These are phyloP conservation scores for Monosporascus sp. DNA, from an alignment of 2,329 filamentous ascomycete species.

Conservation along the genomic window DNA sequence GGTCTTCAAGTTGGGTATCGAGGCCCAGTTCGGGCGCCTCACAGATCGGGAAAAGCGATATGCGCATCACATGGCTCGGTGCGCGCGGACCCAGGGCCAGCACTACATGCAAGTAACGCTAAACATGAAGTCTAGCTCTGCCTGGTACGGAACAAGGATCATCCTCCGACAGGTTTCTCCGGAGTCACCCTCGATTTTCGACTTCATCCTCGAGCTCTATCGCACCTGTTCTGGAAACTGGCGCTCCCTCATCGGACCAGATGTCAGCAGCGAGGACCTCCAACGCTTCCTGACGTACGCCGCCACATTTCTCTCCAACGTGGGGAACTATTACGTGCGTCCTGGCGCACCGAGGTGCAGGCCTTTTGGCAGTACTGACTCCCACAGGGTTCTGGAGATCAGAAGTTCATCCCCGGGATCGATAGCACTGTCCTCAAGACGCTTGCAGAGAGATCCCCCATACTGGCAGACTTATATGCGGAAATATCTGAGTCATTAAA, in stretches of 20 bases:
- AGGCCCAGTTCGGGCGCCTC: slow-evolving; percentile 47
- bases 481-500: slow-evolving; percentile 41
- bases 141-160: slow-evolving; percentile 50
- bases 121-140: slow-evolving; percentile 35
- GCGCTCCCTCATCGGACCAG: slow-evolving; percentile 36
- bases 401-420: slow-evolving; percentile 53
- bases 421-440: slow-evolving; percentile 34
- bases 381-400: slow-evolving; percentile 46
- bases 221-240: slow-evolving; percentile 46
- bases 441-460: slow-evolving; percentile 34
- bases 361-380: slow-evolving; percentile 2
- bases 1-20: slow-evolving; percentile 14
- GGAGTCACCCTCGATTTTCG: slow-evolving; percentile 52
- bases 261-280: slow-evolving; percentile 37
- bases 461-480: slow-evolving; percentile 36
- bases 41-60: slow-evolving; percentile 55
- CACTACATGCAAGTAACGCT: slow-evolving; percentile 3
- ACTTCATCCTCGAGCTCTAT: slow-evolving; percentile 53
- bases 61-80: slow-evolving; percentile 51
- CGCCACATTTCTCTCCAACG: slow-evolving; percentile 52
- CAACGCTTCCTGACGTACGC: slow-evolving; percentile 50
- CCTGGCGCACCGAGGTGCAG: neutral
- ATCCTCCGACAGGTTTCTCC: slow-evolving; percentile 55
- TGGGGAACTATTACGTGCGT: slow-evolving; percentile 54
- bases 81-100: neutral